phyloP scores from a whole-genome alignment of 495 filamentous ascomycete species.

The Tuber melanosporum region DNA sequence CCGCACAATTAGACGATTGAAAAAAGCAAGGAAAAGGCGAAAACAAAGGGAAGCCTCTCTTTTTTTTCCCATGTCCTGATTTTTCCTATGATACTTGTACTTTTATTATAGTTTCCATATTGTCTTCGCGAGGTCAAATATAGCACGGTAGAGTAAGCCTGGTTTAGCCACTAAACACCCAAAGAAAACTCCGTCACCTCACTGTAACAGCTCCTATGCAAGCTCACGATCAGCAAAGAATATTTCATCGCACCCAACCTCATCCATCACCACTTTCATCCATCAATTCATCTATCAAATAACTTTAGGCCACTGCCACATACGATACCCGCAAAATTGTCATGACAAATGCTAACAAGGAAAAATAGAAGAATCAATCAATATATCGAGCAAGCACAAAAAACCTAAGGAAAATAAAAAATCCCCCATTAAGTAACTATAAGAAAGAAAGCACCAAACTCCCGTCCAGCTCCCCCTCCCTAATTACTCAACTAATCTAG shows the following conservation, averaged over 20 bases:
- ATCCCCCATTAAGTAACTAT: constrained; percentile 8
- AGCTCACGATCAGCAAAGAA: not conserved
- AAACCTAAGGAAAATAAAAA: not conserved
- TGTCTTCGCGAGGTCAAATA: not conserved
- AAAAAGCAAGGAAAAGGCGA: too few relatives aligned
- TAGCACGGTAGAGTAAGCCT: not conserved
- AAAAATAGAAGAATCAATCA: not conserved
- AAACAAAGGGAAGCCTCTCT: not conserved
- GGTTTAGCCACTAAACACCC: not conserved
- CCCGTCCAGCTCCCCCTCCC: constrained; percentile 6
- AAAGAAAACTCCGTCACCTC: not conserved
- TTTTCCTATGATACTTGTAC: not conserved
- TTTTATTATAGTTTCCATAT: not conserved
- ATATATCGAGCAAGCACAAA: not conserved
- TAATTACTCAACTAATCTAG: not conserved
- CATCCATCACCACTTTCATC: not conserved
- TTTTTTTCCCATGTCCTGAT: not conserved
- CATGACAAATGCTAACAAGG: not conserved
- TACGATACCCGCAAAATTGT: not conserved
- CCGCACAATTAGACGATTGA: too few relatives aligned
- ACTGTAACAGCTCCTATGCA: not conserved
- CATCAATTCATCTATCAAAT: not conserved
- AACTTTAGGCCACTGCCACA: not conserved
- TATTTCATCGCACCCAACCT: not conserved
- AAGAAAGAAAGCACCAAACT: constrained; percentile 5